Evolutionary conservation across 805 yeast genomes (phyloP).

Genomic region (Starmera quercuum): DNA sequence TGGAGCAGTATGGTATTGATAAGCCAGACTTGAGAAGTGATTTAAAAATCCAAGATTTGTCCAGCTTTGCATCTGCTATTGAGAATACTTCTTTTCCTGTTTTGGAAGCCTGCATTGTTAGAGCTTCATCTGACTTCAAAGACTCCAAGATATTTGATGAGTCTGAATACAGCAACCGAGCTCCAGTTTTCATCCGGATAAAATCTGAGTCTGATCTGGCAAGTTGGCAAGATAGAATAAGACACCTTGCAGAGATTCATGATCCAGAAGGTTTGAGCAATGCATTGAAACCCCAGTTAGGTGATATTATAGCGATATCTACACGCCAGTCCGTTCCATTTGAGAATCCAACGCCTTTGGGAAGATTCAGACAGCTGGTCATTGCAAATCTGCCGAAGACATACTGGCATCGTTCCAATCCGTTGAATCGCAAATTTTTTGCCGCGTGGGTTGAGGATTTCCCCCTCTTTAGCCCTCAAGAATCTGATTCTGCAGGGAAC

Average conservation of each 20-base stretch:
- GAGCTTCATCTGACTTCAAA: constrained; percentile 33
- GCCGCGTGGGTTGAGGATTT: constrained; percentile 87
- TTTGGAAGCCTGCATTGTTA: constrained; percentile 65
- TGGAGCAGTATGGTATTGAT: constrained; percentile 78
- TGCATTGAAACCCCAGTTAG: constrained; percentile 39
- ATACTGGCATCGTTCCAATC: constrained; percentile 29
- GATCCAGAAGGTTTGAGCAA: constrained; percentile 22
- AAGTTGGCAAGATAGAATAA: constrained; percentile 35
- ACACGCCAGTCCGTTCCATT: constrained; percentile 64
- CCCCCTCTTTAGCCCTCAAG: constrained; percentile 82
- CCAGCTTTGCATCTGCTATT: constrained; percentile 19
- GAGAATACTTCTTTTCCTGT: constrained; percentile 49
- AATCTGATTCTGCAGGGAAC: constrained; percentile 18
- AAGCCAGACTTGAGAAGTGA: constrained; percentile 83
- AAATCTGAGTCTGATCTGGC: constrained; percentile 28
- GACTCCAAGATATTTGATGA: constrained; percentile 27
- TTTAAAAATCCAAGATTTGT: constrained; percentile 24
- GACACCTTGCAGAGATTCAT: constrained; percentile 24
- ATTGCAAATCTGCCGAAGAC: constrained; percentile 43
- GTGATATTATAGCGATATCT: constrained; percentile 74
- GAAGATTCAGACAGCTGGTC: constrained; percentile 72
- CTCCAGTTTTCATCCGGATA: constrained; percentile 51
- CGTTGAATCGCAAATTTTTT: constrained; percentile 30
- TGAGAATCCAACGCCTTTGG: constrained; percentile 95
- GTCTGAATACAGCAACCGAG: constrained; percentile 43